Evolutionary conservation across 78 protist genomes (phyloP).

Genomic region (Dictyostelium purpureum): DNA sequence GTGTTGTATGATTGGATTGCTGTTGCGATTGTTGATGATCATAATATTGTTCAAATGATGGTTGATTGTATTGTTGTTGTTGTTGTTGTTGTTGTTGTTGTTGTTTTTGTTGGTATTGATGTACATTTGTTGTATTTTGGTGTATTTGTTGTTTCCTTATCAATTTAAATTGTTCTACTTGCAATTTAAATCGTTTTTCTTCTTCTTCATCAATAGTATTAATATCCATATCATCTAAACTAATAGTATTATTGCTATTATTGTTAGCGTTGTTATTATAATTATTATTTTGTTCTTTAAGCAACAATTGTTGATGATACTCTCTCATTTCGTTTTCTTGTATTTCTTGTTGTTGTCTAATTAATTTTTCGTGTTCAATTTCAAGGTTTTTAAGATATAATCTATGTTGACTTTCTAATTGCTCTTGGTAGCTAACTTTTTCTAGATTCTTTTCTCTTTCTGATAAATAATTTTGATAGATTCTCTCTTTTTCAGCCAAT

Average conservation of each 20-base stretch:
- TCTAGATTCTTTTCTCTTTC: too few species aligned
- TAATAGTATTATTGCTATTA: neutral
- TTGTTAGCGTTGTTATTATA: neutral
- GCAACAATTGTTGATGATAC: neutral
- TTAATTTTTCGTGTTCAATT: neutral
- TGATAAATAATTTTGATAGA: neutral
- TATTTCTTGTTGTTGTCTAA: neutral
- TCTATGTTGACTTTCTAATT: too few species aligned
- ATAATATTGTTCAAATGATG: neutral
- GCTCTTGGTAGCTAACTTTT: too few species aligned
- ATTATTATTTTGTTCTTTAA: neutral
- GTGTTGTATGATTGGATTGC: neutral
- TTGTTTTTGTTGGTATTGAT: slow-evolving; percentile 20
- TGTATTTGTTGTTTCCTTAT: neutral
- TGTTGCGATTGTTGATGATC: neutral
- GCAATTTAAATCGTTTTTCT: neutral
- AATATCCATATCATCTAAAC: neutral
- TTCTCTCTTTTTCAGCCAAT: slow-evolving; percentile 2
- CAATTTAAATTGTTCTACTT: slow-evolving; percentile 11
- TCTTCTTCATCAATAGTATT: neutral
- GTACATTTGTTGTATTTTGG: neutral
- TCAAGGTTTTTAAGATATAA: too few species aligned
- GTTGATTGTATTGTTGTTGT: slow-evolving; percentile 20
- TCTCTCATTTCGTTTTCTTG: neutral
- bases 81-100: neutral